Conservation (phyloP, 2,329 filamentous ascomycete species). For the Thielaviopsis euricoi region DNA sequence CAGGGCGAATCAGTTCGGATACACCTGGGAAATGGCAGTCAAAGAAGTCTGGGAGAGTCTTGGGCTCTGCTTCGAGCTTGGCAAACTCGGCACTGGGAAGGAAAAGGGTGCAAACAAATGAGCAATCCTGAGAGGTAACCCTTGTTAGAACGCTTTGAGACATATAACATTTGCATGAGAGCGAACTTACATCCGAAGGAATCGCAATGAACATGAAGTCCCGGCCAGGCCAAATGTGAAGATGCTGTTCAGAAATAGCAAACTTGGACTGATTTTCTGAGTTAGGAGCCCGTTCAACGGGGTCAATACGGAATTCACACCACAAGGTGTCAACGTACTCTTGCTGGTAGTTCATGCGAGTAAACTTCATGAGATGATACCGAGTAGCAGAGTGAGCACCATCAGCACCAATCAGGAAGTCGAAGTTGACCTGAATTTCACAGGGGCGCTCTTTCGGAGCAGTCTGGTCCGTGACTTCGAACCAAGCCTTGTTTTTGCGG, state of each 20-base stretch:
- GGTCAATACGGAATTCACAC: slow-evolving; percentile 82
- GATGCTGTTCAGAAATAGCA: slow-evolving; percentile 73
- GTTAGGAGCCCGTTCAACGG: slow-evolving; percentile 28
- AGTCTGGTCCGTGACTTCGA: slow-evolving; percentile 37
- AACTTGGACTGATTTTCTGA: slow-evolving; percentile 33
- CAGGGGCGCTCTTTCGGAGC: slow-evolving; percentile 24
- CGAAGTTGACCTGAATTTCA: slow-evolving; percentile 75
- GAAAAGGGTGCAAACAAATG: slow-evolving; percentile 92
- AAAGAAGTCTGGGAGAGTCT: slow-evolving; percentile 55
- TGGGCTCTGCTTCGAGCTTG: slow-evolving; percentile 45
- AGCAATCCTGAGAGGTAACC: slow-evolving; percentile 45
- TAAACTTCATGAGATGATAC: slow-evolving; percentile 91
- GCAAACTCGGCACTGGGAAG: slow-evolving; percentile 56
- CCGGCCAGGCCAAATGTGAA: slow-evolving; percentile 93
- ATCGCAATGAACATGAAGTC: slow-evolving; percentile 99
- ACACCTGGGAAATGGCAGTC: slow-evolving; percentile 76
- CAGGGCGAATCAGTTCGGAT: slow-evolving; percentile 48
- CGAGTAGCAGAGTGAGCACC: slow-evolving; percentile 84
- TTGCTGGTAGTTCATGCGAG: slow-evolving; percentile 79
- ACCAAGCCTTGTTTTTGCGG: slow-evolving; percentile 64
- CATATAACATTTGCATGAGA: neutral
- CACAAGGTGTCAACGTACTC: slow-evolving; percentile 92
- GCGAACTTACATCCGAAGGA: slow-evolving; percentile 41
- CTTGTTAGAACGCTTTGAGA: neutral
- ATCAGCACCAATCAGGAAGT: slow-evolving; percentile 86